Evolutionary conservation across 345 rosid genomes (phyloP).

Genomic region (Physaria fendleri): DNA sequence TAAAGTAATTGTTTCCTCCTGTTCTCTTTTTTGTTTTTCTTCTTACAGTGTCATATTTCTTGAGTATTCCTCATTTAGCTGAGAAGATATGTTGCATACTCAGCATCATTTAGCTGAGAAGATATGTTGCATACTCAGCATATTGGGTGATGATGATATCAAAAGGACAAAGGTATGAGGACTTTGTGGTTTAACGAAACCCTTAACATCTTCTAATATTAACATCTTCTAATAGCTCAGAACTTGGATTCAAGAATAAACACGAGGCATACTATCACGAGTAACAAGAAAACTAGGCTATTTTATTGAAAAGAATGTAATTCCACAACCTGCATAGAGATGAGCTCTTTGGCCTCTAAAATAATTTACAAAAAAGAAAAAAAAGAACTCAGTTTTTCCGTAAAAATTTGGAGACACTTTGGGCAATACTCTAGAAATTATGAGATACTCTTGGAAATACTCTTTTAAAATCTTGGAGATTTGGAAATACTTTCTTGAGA

Average conservation of each 20-base stretch:
- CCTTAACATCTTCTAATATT: too few species aligned
- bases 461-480: too few species aligned
- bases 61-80: conserved; percentile 14
- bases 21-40: neutral
- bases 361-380: too few species aligned
- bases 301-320: conserved; percentile 43
- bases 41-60: neutral
- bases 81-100: too few species aligned
- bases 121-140: conserved; percentile 72
- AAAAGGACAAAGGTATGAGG: conserved; percentile 21
- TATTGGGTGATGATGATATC: conserved; percentile 40
- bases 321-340: conserved; percentile 25
- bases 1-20: conserved; percentile 45
- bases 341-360: conserved; percentile 28
- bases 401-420: too few species aligned
- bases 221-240: conserved; percentile 31
- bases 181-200: conserved; percentile 34
- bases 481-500: too few species aligned
- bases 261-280: conserved; percentile 21
- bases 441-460: too few species aligned
- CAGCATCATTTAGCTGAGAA: too few species aligned
- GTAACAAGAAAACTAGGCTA: conserved; percentile 36
- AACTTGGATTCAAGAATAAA: conserved; percentile 34
- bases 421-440: too few species aligned
- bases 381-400: too few species aligned